Percentiles rank a stretch among this genome's conserved stretches.
Conservation (phyloP, 2,329 filamentous ascomycete genomes). For the Leptosphaerulina australis region DNA sequence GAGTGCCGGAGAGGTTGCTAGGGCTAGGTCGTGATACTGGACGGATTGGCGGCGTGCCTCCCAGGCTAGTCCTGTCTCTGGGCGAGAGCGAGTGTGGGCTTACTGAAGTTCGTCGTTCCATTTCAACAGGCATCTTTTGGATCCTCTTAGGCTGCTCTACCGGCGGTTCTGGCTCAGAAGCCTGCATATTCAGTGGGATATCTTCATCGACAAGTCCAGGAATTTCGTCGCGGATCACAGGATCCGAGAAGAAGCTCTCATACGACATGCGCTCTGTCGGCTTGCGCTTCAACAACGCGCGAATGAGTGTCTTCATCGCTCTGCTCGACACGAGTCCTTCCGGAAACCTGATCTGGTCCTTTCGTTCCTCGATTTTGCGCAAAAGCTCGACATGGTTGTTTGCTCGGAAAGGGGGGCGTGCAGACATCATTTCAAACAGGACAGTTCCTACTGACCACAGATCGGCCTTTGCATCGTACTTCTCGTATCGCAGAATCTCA, state of each 20-base stretch:
- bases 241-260: constrained; percentile 79
- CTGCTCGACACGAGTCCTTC: constrained; percentile 72
- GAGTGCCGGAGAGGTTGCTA: constrained; percentile 34
- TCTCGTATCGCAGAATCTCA: constrained; percentile 95
- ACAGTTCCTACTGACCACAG: constrained; percentile 98
- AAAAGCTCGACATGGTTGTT: constrained; percentile 93
- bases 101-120: constrained; percentile 35
- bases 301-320: constrained; percentile 81
- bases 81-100: constrained; percentile 44
- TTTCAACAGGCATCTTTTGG: constrained; percentile 38
- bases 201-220: constrained; percentile 83
- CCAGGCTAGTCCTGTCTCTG: constrained; percentile 34
- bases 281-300: constrained; percentile 80
- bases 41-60: constrained; percentile 42
- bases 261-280: constrained; percentile 87
- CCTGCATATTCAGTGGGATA: constrained; percentile 49
- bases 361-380: constrained; percentile 85
- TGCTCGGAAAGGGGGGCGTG: constrained; percentile 87
- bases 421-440: constrained; percentile 91
- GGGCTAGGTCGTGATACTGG: constrained; percentile 42
- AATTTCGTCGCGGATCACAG: constrained; percentile 75
- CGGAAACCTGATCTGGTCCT: constrained; percentile 84
- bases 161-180: constrained; percentile 35
- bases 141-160: constrained; percentile 32
- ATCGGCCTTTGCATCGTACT: constrained; percentile 96